Percentiles rank a stretch among this genome's conserved stretches.
These are phyloP conservation scores for Centrapalus pauciflorus DNA, from an alignment of 129 eudicot species.

Conservation along the genomic window DNA sequence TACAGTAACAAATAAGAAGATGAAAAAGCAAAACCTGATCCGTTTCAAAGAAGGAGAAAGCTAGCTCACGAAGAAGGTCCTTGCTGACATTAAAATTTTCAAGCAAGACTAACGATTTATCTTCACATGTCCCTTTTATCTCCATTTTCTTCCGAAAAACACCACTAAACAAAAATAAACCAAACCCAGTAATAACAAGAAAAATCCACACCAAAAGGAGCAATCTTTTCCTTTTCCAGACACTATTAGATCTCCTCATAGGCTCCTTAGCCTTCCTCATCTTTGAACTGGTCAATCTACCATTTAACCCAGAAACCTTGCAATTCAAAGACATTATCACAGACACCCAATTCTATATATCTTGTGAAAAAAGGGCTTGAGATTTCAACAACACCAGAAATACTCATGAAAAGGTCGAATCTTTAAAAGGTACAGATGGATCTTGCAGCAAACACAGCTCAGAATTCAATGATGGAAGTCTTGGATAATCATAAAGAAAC, in stretches of 20 bases:
- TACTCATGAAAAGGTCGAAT: conserved; percentile 35
- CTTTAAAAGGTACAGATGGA: conserved; percentile 29
- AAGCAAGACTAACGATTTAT: conserved; percentile 30
- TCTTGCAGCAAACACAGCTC: conserved; percentile 30
- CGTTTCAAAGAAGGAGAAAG: conserved; percentile 35
- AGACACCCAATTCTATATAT: conserved; percentile 44
- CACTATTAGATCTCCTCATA: conserved; percentile 25
- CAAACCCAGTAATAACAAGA: conserved; percentile 31
- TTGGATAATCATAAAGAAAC: conserved; percentile 2
- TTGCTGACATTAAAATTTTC: conserved; percentile 53
- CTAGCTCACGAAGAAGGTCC: conserved; percentile 36
- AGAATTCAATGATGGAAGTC: conserved; percentile 6
- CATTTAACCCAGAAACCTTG: conserved; percentile 41
- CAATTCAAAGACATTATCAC: conserved; percentile 60
- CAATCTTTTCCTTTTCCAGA: conserved; percentile 38
- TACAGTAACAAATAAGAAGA: conserved; percentile 8
- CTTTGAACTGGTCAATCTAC: conserved; percentile 36
- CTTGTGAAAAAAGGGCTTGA: conserved; percentile 35
- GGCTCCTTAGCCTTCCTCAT: conserved; percentile 42
- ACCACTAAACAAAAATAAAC: conserved; percentile 39
- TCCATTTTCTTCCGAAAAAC: conserved; percentile 25
- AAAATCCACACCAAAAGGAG: conserved; percentile 27
- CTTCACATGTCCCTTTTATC: conserved; percentile 11
- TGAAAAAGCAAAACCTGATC: conserved; percentile 43
- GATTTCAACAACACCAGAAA: conserved; percentile 32